These are phyloP conservation scores for Panicum hallii DNA, from an alignment of 202 grass and related monocot species.

Conservation along the genomic window DNA sequence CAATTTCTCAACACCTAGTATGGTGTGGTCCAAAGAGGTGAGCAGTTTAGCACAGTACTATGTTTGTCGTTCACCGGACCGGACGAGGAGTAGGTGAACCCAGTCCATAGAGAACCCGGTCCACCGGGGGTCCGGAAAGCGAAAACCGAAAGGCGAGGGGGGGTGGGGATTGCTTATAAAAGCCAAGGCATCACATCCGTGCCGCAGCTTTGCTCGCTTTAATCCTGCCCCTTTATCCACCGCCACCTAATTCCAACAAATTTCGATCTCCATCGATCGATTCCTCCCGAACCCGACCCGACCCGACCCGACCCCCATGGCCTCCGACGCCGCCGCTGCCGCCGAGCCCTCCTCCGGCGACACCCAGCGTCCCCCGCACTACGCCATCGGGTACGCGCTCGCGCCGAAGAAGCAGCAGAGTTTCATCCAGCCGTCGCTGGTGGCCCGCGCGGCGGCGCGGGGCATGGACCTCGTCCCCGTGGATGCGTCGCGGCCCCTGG, in stretches of 20 bases:
- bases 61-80: neutral
- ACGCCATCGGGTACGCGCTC: conserved; percentile 79
- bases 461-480: conserved; percentile 79
- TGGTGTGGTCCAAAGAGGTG: too few relatives aligned
- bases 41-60: neutral
- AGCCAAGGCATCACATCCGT: conserved; percentile 35
- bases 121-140: neutral
- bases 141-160: neutral
- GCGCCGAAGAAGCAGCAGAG: conserved; percentile 89
- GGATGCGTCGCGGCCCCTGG: conserved; percentile 63
- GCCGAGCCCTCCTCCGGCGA: conserved; percentile 40
- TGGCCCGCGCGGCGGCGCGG: conserved; percentile 47
- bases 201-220: conserved; percentile 30
- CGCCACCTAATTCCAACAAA: conserved; percentile 17
- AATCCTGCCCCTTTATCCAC: neutral
- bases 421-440: conserved; percentile 91
- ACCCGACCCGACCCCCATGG: conserved; percentile 29
- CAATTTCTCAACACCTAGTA: too few relatives aligned
- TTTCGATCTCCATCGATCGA: conserved; percentile 42
- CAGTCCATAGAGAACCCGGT: neutral
- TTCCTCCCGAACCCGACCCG: conserved; percentile 24
- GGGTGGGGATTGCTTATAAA: conserved; percentile 35
- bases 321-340: conserved; percentile 40
- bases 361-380: conserved; percentile 13
- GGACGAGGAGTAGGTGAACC: neutral